Percentiles rank a stretch among this genome's conserved stretches.
Evolutionary conservation across 495 filamentous ascomycete species (phyloP).

Genomic region (Talaromyces nanjingensis): DNA sequence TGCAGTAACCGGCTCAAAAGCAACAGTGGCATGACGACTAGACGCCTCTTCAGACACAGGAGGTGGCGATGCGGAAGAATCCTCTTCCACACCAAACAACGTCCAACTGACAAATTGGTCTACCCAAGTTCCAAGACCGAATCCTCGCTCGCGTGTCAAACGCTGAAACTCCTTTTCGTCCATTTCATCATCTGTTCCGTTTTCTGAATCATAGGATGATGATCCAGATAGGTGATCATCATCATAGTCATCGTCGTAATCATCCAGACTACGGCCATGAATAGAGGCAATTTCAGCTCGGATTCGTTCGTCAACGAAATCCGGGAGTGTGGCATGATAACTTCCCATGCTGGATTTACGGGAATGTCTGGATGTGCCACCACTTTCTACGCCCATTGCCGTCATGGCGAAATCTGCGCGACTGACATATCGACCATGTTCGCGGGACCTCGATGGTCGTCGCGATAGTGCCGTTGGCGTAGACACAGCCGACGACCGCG

Average conservation of each 20-base stretch:
- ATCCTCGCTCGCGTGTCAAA: slow-evolving; percentile 48
- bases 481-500: slow-evolving; percentile 15
- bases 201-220: slow-evolving; percentile 9
- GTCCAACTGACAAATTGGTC: slow-evolving; percentile 69
- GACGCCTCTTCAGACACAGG: background rate
- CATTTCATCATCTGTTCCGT: slow-evolving; percentile 32
- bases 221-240: slow-evolving; percentile 6
- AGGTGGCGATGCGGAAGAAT: background rate
- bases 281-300: slow-evolving; percentile 37
- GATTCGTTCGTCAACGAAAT: slow-evolving; percentile 39
- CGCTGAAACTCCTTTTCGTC: slow-evolving; percentile 38
- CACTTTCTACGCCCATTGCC: slow-evolving; percentile 11
- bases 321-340: slow-evolving; percentile 21
- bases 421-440: slow-evolving; percentile 26
- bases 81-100: slow-evolving; percentile 66
- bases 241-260: slow-evolving; percentile 7
- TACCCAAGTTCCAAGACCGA: slow-evolving; percentile 68
- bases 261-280: slow-evolving; percentile 15
- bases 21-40: background rate
- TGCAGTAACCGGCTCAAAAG: background rate
- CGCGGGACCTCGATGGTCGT: slow-evolving; percentile 26
- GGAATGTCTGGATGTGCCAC: background rate
- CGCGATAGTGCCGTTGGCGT: slow-evolving; percentile 29
- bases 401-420: slow-evolving; percentile 35
- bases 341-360: slow-evolving; percentile 12